These are phyloP conservation scores for Bipolaris gigantea DNA, from an alignment of 2,329 filamentous ascomycete genomes.

Conservation along the genomic window DNA sequence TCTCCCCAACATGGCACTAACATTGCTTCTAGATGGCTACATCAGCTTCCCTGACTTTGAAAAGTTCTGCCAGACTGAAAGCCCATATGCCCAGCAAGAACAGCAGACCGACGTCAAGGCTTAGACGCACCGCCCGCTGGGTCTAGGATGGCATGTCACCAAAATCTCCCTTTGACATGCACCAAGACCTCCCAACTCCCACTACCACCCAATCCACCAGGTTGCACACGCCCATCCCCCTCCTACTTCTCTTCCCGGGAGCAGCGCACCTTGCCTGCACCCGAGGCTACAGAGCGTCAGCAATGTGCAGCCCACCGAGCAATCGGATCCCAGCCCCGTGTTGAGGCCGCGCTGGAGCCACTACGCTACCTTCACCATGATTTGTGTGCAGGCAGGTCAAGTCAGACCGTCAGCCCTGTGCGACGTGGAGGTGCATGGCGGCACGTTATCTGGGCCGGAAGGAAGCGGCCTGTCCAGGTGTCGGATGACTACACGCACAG, in stretches of 20 bases:
- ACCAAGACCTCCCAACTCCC: conserved; percentile 10
- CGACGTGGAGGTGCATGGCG: conserved; percentile 11
- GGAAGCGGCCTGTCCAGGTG: neutral
- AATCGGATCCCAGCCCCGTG: neutral
- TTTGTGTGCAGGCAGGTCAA: neutral
- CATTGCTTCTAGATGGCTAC: conserved; percentile 55
- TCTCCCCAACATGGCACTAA: conserved; percentile 18
- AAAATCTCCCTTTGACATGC: conserved; percentile 5
- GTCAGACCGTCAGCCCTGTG: neutral
- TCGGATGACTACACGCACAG: conserved; percentile 16
- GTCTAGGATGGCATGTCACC: conserved; percentile 5
- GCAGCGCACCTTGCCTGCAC: neutral
- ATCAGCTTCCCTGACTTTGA: conserved; percentile 77
- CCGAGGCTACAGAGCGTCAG: neutral
- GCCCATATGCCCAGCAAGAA: conserved; percentile 35
- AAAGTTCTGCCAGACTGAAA: conserved; percentile 56
- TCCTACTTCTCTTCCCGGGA: conserved; percentile 2
- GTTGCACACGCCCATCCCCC: conserved; percentile 12
- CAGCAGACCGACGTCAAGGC: conserved; percentile 39
- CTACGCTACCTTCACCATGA: conserved; percentile 3
- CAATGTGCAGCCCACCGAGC: conserved; percentile 1
- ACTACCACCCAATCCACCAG: conserved; percentile 11
- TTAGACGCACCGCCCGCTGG: conserved; percentile 23
- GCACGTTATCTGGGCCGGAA: conserved; percentile 16
- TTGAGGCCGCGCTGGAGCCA: neutral